phyloP scores from a whole-genome alignment of 306 rosid genomes.

The Cicer chorassanicum region DNA sequence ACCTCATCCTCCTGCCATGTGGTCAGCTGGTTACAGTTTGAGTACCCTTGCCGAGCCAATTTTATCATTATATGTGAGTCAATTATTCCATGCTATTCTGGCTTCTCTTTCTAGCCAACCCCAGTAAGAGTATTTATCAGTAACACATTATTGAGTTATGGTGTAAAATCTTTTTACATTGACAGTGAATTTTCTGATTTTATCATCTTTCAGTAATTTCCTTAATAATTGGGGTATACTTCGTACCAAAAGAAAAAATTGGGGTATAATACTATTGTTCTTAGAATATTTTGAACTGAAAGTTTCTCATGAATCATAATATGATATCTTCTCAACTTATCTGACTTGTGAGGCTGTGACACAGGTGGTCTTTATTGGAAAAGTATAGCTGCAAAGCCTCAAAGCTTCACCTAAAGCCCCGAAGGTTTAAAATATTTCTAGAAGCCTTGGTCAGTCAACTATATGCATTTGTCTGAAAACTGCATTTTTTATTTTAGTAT shows the following conservation, averaged over 20 bases:
- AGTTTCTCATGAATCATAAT: constrained; percentile 40
- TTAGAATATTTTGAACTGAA: constrained; percentile 24
- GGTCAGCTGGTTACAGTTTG: constrained; percentile 7
- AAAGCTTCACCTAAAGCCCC: constrained; percentile 96
- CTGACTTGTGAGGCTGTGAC: constrained; percentile 40
- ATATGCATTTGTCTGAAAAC: constrained; percentile 36
- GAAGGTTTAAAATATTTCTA: constrained; percentile 87
- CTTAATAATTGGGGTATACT: neutral
- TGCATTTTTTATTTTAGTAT: constrained; percentile 9
- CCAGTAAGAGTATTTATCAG: constrained; percentile 10
- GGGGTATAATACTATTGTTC: neutral
- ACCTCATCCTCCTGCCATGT: constrained; percentile 22
- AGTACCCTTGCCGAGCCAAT: constrained; percentile 15
- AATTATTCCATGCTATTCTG: constrained; percentile 11
- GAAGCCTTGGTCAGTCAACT: constrained; percentile 90
- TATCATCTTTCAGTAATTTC: constrained; percentile 29
- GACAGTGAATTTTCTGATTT: constrained; percentile 28
- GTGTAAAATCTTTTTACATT: constrained; percentile 8
- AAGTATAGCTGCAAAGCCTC: constrained; percentile 99
- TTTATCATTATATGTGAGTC: neutral
- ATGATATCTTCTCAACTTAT: constrained; percentile 38
- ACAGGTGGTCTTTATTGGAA: constrained; percentile 98
- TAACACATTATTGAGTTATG: constrained; percentile 20
- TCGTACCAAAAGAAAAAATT: neutral
- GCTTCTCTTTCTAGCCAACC: constrained; percentile 1